Evolutionary conservation across 2,329 filamentous ascomycete species (phyloP).

Genomic region (Fusarium robinianum): DNA sequence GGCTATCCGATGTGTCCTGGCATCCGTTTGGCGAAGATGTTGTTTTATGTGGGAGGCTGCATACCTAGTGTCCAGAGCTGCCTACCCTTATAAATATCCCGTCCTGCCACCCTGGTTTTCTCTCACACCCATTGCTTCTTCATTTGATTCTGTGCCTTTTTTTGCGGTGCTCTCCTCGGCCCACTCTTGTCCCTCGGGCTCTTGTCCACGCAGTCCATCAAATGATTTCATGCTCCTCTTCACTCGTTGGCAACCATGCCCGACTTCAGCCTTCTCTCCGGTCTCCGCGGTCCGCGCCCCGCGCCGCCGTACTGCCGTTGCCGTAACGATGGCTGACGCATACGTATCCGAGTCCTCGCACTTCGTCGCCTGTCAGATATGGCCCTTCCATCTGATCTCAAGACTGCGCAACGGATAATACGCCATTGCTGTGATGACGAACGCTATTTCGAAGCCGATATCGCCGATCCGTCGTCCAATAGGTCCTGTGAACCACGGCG

Average conservation of each 20-base stretch:
- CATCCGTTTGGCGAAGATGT: slow-evolving; percentile 80
- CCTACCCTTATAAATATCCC: slow-evolving; percentile 21
- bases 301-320: too few species aligned
- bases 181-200: too few species aligned
- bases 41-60: slow-evolving; percentile 73
- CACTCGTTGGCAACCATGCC: too few species aligned
- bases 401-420: slow-evolving; percentile 45
- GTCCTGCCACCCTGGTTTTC: background rate
- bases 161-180: too few species aligned
- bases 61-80: slow-evolving; percentile 27
- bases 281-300: too few species aligned
- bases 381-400: slow-evolving; percentile 41
- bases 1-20: slow-evolving; percentile 72
- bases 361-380: slow-evolving; percentile 19
- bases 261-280: too few species aligned
- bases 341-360: too few species aligned
- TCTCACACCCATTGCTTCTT: background rate
- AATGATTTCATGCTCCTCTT: too few species aligned
- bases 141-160: background rate
- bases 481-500: slow-evolving; percentile 50
- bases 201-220: too few species aligned
- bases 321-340: too few species aligned
- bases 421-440: slow-evolving; percentile 46
- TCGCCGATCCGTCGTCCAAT: slow-evolving; percentile 50
- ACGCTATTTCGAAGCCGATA: slow-evolving; percentile 52